Percentiles rank a stretch among this genome's conserved stretches.
phyloP scores from a whole-genome alignment of 208 protist species.

The Trichomonas tenax region DNA sequence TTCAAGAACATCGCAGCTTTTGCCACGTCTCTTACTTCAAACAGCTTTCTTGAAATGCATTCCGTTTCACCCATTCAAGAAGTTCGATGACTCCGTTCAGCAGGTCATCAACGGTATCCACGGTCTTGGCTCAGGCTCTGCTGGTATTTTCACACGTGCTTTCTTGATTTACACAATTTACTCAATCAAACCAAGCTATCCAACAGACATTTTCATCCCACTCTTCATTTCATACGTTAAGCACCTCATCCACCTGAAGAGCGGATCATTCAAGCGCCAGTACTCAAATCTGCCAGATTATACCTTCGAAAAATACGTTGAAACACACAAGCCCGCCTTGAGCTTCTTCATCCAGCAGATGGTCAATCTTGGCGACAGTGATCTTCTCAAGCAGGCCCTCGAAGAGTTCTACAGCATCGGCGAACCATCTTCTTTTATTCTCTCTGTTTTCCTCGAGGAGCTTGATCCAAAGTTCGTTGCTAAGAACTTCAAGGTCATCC shows the following conservation, averaged over 20 bases:
- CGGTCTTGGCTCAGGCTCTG: not conserved
- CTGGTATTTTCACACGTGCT: not conserved
- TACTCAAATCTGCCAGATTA: not conserved
- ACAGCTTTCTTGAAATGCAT: not conserved
- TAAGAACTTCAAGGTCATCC: not conserved
- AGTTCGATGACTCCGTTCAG: not conserved
- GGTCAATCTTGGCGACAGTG: not conserved
- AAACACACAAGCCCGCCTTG: not conserved
- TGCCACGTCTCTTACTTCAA: not conserved
- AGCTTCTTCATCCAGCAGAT: not conserved
- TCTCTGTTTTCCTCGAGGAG: not conserved
- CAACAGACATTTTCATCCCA: not conserved
- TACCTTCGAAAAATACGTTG: not conserved
- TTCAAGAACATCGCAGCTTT: not conserved
- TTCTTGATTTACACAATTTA: not conserved
- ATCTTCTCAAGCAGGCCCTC: not conserved
- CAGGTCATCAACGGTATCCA: not conserved
- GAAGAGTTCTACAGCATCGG: not conserved
- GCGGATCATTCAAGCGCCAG: not conserved
- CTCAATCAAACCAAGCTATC: not conserved
- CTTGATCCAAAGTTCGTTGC: not conserved
- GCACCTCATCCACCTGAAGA: not conserved
- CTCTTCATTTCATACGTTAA: not conserved
- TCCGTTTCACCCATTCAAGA: not conserved
- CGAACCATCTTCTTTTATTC: not conserved